Conservation (phyloP, 2,329 filamentous ascomycete genomes). For the Botrytis deweyae region DNA sequence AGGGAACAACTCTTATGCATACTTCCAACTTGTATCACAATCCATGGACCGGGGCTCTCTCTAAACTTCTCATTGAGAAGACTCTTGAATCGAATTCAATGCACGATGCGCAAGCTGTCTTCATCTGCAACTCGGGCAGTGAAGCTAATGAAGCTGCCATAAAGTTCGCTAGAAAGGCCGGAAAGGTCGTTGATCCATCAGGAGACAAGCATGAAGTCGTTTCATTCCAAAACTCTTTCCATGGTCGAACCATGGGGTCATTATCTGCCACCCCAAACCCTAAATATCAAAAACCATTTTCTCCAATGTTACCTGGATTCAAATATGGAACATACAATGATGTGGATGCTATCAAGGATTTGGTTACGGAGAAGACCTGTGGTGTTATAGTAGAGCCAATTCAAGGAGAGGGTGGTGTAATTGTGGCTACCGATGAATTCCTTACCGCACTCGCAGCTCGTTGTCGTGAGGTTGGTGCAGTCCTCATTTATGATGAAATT, state of each 20-base stretch:
- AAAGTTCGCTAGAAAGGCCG: slow-evolving; percentile 92
- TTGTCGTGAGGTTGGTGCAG: slow-evolving; percentile 82
- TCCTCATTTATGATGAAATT: slow-evolving; percentile 95
- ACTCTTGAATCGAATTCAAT: slow-evolving; percentile 79
- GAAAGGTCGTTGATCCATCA: slow-evolving; percentile 69
- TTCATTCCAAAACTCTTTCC: slow-evolving; percentile 89
- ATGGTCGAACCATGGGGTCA: slow-evolving; percentile 93
- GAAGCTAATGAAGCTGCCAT: slow-evolving; percentile 98
- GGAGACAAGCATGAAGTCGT: slow-evolving; percentile 80
- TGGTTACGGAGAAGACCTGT: slow-evolving; percentile 84
- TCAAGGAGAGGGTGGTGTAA: slow-evolving; percentile 93
- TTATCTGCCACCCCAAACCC: slow-evolving; percentile 96
- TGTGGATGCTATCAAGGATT: slow-evolving; percentile 63
- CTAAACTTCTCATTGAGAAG: slow-evolving; percentile 77
- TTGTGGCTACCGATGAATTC: slow-evolving; percentile 80
- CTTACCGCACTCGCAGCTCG: slow-evolving; percentile 77
- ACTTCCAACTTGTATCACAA: slow-evolving; percentile 97
- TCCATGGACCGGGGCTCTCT: slow-evolving; percentile 88
- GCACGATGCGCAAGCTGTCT: slow-evolving; percentile 75
- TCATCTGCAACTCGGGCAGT: slow-evolving; percentile 93
- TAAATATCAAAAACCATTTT: slow-evolving; percentile 94
- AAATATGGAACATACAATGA: slow-evolving; percentile 85
- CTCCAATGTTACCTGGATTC: slow-evolving; percentile 94
- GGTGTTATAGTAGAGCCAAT: slow-evolving; percentile 97
- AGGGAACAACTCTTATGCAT: slow-evolving; percentile 78